Percentiles rank a stretch among this genome's conserved stretches.
Conservation (phyloP, 176 grass and related monocot species). For the Microstegium vimineum region DNA sequence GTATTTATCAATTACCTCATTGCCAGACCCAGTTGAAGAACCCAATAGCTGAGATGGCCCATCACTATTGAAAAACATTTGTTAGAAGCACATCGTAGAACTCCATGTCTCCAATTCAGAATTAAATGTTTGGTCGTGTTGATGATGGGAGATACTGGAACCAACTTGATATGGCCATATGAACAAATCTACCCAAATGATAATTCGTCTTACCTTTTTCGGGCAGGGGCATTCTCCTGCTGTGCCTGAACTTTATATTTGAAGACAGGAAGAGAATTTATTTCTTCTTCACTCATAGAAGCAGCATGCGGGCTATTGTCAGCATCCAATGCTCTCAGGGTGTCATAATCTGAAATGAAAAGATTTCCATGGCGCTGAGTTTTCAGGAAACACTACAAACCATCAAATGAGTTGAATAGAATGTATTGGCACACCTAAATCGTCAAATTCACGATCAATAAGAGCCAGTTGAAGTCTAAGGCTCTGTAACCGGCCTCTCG, state of each 20-base stretch:
- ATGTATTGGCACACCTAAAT: slow-evolving; percentile 59
- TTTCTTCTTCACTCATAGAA: slow-evolving; percentile 99
- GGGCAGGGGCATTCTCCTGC: slow-evolving; percentile 23
- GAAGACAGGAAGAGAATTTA: slow-evolving; percentile 91
- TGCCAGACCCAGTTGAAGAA: slow-evolving; percentile 37
- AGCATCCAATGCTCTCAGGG: slow-evolving; percentile 77
- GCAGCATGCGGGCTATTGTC: slow-evolving; percentile 62
- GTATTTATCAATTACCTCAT: slow-evolving; percentile 55
- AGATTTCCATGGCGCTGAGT: background rate
- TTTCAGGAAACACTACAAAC: slow-evolving; percentile 5
- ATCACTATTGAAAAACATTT: slow-evolving; percentile 42
- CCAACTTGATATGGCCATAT: background rate
- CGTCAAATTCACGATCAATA: slow-evolving; percentile 93
- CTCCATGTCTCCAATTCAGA: background rate
- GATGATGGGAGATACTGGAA: background rate
- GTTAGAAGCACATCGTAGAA: slow-evolving; percentile 17
- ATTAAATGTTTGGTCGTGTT: background rate
- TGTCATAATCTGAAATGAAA: slow-evolving; percentile 82
- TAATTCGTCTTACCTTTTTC: slow-evolving; percentile 52
- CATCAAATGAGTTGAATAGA: background rate
- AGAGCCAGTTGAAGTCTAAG: slow-evolving; percentile 93
- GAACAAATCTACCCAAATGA: slow-evolving; percentile 17
- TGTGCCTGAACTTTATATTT: slow-evolving; percentile 66
- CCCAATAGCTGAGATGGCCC: slow-evolving; percentile 33
- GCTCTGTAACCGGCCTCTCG: slow-evolving; percentile 72